phyloP scores from a whole-genome alignment of 78 protist species.

The Chrysochromulina parva region DNA sequence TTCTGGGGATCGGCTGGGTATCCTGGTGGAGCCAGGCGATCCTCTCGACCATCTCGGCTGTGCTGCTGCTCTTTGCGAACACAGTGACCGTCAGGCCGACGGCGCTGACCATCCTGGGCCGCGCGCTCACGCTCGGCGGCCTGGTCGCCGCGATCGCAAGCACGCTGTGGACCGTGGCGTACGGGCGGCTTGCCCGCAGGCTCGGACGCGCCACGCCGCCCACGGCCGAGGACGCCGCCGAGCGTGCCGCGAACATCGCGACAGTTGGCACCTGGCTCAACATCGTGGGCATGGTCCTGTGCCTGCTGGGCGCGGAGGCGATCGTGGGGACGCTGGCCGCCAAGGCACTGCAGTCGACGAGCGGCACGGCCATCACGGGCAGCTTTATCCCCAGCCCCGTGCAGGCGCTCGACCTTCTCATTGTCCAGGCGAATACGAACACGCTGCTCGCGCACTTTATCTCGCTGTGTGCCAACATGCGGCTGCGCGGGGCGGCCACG shows the following conservation, averaged over 20 bases:
- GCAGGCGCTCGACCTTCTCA: constrained; percentile 3
- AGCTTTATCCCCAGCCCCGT: too few species aligned
- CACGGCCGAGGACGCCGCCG: background rate
- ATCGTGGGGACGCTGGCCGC: background rate
- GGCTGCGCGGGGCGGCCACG: background rate
- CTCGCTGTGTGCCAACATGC: background rate
- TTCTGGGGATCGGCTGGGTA: background rate
- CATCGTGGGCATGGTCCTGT: background rate
- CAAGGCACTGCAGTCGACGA: background rate
- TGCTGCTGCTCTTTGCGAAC: background rate
- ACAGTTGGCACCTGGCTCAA: background rate
- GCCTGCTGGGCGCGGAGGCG: background rate
- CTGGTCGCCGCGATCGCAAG: background rate
- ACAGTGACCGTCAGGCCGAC: too few species aligned
- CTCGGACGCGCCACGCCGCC: background rate
- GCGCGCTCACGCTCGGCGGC: background rate
- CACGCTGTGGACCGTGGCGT: background rate
- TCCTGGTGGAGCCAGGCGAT: background rate
- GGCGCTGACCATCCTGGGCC: background rate
- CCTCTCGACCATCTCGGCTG: background rate
- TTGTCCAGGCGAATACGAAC: constrained; percentile 10
- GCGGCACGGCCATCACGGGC: background rate
- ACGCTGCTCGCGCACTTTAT: background rate
- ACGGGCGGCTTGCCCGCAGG: background rate
- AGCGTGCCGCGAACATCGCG: background rate